Conservation (phyloP, 805 yeast species). For the Dipodascopsis tothii region DNA sequence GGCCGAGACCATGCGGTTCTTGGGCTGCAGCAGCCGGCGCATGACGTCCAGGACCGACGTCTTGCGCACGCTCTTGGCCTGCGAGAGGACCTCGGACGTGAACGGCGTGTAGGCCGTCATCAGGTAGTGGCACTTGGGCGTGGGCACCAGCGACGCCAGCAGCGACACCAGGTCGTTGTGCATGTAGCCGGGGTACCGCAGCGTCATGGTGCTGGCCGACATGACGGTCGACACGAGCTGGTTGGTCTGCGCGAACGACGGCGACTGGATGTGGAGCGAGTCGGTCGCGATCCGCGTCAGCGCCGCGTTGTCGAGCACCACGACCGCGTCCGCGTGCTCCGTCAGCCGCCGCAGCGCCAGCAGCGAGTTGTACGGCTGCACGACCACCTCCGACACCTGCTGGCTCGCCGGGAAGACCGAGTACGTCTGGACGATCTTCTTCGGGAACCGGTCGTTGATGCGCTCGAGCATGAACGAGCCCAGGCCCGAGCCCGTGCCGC, state of each 20-base stretch:
- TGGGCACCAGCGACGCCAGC: conserved; percentile 73
- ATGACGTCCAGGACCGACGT: conserved; percentile 80
- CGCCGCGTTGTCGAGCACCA: conserved; percentile 90
- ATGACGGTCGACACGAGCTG: conserved; percentile 77
- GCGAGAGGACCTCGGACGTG: conserved; percentile 56
- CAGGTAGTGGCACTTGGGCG: conserved; percentile 72
- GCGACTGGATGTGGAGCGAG: conserved; percentile 48
- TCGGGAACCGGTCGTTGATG: conserved; percentile 71
- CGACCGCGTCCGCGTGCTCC: conserved; percentile 75
- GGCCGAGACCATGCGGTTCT: conserved; percentile 60
- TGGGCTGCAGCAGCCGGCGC: conserved; percentile 70
- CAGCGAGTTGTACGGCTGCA: conserved; percentile 90
- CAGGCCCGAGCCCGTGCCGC: conserved; percentile 96
- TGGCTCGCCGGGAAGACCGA: conserved; percentile 76
- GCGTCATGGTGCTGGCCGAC: conserved; percentile 76
- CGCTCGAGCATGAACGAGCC: conserved; percentile 77
- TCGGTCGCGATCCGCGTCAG: conserved; percentile 62
- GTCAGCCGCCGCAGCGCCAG: conserved; percentile 73
- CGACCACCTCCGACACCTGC: conserved; percentile 91
- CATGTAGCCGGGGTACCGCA: conserved; percentile 87
- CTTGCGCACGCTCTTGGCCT: conserved; percentile 53
- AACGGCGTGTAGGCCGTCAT: conserved; percentile 72
- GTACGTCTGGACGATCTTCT: conserved; percentile 75
- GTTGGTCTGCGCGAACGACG: conserved; percentile 72
- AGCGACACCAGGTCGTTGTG: conserved; percentile 79